Conservation (phyloP, 2,329 filamentous ascomycete species). For the Dichotomopilus funicola region DNA sequence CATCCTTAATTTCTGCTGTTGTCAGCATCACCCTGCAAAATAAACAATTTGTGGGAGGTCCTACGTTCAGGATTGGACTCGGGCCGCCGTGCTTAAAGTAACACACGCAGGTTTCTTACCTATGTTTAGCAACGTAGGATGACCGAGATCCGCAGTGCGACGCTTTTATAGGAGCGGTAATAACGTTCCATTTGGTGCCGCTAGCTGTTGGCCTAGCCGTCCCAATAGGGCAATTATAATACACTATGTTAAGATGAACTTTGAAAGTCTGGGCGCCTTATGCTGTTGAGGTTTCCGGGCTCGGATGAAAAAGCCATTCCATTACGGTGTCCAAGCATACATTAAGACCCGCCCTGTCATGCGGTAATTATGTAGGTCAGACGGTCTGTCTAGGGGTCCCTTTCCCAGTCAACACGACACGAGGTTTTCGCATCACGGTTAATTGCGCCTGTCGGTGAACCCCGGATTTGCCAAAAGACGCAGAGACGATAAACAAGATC, state of each 20-base stretch:
- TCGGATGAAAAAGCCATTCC: too few species aligned
- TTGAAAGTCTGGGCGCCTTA: background rate
- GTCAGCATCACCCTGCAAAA: background rate
- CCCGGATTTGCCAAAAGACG: constrained; percentile 2
- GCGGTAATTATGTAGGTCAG: background rate
- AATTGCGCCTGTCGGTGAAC: background rate
- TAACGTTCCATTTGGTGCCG: constrained; percentile 5
- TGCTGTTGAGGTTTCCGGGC: background rate
- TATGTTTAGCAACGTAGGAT: constrained; percentile 1
- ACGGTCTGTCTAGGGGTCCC: too few species aligned
- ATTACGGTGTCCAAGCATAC: too few species aligned
- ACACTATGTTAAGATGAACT: constrained; percentile 4
- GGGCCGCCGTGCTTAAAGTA: background rate
- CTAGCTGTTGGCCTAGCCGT: background rate
- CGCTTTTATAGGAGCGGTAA: background rate
- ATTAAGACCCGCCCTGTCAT: background rate
- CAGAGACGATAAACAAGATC: background rate
- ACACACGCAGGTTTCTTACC: background rate
- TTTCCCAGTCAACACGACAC: background rate
- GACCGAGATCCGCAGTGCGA: background rate
- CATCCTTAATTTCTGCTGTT: background rate
- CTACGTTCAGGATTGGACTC: background rate
- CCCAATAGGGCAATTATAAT: background rate
- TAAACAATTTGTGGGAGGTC: background rate
- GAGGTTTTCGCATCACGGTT: background rate